phyloP scores from a whole-genome alignment of 495 filamentous ascomycete genomes.

The Talaromyces thailandensis region DNA sequence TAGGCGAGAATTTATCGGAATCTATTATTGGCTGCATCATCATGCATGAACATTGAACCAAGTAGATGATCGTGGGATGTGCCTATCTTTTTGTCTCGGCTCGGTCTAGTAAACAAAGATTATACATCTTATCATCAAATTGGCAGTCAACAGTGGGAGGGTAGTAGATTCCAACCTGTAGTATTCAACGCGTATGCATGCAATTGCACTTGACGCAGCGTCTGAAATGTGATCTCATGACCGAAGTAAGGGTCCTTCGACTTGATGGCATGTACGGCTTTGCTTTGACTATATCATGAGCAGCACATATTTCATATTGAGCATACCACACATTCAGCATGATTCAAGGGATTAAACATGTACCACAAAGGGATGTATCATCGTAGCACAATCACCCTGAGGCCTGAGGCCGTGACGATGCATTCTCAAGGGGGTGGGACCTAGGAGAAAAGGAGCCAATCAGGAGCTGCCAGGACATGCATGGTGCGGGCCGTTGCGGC shows the following conservation, averaged over 20 bases:
- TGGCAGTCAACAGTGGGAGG: not conserved
- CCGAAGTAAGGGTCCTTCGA: not conserved
- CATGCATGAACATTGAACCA: not conserved
- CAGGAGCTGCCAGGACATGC: conserved; percentile 8
- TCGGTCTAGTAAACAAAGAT: not conserved
- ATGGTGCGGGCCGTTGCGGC: conserved; percentile 8
- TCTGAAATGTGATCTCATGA: not conserved
- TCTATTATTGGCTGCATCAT: not conserved
- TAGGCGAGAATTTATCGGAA: not conserved
- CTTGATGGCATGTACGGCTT: not conserved
- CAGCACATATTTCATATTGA: not conserved
- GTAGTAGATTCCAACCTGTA: not conserved
- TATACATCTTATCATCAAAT: not conserved
- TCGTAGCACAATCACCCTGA: not conserved
- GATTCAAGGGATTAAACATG: not conserved
- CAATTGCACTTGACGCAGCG: not conserved
- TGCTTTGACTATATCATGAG: not conserved
- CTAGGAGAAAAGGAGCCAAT: not conserved
- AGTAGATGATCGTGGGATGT: not conserved
- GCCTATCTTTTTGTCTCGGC: not conserved
- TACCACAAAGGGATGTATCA: not conserved
- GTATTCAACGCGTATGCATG: not conserved
- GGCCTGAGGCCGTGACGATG: not conserved
- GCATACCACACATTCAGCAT: not conserved
- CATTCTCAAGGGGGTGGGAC: not conserved